phyloP scores from a whole-genome alignment of 2,329 filamentous ascomycete species.

The Leptodontidium sp. region DNA sequence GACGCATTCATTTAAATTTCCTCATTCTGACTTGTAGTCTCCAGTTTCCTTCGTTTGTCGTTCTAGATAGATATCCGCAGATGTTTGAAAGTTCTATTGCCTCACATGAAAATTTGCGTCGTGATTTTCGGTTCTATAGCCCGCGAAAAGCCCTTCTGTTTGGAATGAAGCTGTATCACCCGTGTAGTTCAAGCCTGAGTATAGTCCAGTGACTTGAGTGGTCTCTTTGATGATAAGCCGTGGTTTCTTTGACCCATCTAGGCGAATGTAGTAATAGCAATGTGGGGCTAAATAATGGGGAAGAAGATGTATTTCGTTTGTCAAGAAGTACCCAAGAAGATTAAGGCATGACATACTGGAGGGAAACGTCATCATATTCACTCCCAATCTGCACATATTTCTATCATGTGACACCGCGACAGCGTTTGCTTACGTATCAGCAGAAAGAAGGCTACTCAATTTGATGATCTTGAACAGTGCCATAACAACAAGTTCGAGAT shows the following conservation, averaged over 20 bases:
- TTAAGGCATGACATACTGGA: not conserved
- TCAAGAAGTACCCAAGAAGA: not conserved
- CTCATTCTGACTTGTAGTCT: too few relatives aligned
- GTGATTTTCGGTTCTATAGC: conserved; percentile 11
- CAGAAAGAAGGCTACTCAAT: too few relatives aligned
- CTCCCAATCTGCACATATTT: not conserved
- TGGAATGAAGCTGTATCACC: conserved; percentile 20
- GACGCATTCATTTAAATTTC: too few relatives aligned
- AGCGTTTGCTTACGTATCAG: too few relatives aligned
- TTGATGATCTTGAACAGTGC: too few relatives aligned
- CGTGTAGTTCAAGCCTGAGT: conserved; percentile 12
- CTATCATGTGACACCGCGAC: too few relatives aligned
- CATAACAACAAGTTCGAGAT: too few relatives aligned
- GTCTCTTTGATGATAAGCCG: conserved; percentile 5
- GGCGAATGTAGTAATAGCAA: too few relatives aligned
- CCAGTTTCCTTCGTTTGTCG: too few relatives aligned
- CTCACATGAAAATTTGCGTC: too few relatives aligned
- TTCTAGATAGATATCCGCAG: too few relatives aligned
- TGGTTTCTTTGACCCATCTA: conserved; percentile 7
- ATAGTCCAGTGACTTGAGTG: conserved; percentile 2
- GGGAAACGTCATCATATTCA: conserved; percentile 1
- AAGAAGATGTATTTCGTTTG: not conserved
- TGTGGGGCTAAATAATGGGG: not conserved
- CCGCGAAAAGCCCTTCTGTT: not conserved
- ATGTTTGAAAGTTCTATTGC: not conserved